Evolutionary conservation across 2,329 filamentous ascomycete genomes (phyloP).

Genomic region (Huntiella savannae): DNA sequence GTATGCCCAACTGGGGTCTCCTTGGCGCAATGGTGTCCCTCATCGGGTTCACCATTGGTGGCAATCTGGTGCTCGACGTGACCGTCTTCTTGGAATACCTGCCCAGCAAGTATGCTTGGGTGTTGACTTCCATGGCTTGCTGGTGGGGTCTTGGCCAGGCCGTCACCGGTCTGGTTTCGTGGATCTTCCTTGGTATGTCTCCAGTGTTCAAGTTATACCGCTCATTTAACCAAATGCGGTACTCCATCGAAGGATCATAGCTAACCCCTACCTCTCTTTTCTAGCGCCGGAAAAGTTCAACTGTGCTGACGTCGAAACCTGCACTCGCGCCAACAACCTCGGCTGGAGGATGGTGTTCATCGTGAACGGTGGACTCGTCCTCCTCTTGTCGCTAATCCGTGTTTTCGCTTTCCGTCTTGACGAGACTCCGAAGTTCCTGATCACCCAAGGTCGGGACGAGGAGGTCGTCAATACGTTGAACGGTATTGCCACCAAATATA

Average conservation of each 20-base stretch:
- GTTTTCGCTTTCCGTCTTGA: conserved; percentile 28
- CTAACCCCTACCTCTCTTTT: not conserved
- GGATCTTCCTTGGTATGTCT: conserved; percentile 24
- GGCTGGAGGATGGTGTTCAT: conserved; percentile 31
- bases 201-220: not conserved
- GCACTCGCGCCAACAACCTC: conserved; percentile 25
- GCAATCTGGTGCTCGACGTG: conserved; percentile 32
- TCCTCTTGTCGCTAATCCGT: conserved; percentile 25
- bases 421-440: conserved; percentile 28
- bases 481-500: conserved; percentile 24
- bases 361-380: conserved; percentile 25
- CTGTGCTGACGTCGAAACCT: conserved; percentile 20
- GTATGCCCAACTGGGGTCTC: conserved; percentile 45
- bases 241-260: not conserved
- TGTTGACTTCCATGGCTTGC: conserved; percentile 26
- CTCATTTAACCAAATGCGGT: not conserved
- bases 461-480: conserved; percentile 29
- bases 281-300: conserved; percentile 22
- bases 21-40: conserved; percentile 45
- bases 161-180: conserved; percentile 25
- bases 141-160: conserved; percentile 36
- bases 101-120: conserved; percentile 27
- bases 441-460: conserved; percentile 25
- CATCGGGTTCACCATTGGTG: conserved; percentile 25
- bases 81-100: conserved; percentile 34